Conservation (phyloP, 257 asterid genomes). For the Fraxinus pennsylvanica region DNA sequence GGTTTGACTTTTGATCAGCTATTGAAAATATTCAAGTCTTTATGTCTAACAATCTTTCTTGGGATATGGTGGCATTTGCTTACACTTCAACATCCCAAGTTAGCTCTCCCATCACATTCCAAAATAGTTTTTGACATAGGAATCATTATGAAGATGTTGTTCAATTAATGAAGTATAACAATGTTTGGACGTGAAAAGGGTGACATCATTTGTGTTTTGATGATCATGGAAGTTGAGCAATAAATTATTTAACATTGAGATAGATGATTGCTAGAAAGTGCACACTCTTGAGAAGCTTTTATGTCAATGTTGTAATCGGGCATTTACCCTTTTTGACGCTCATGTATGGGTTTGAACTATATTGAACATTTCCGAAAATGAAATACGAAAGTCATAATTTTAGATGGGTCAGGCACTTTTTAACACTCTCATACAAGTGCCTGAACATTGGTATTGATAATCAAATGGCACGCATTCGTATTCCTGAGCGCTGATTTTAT, state of each 20-base stretch:
- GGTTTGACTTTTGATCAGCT: slow-evolving; percentile 43
- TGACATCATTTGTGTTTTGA: not conserved
- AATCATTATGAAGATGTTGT: not conserved
- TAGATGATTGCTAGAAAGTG: slow-evolving; percentile 1
- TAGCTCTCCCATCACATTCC: not conserved
- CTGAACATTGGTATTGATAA: not conserved
- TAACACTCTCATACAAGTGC: not conserved
- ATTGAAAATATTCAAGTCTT: slow-evolving; percentile 7
- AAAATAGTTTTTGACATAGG: not conserved
- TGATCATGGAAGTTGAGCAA: not conserved
- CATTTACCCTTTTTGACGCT: not conserved
- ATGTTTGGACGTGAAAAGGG: not conserved
- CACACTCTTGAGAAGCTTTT: not conserved
- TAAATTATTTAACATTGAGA: not conserved
- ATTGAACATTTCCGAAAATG: not conserved
- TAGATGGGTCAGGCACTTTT: not conserved
- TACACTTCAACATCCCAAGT: not conserved
- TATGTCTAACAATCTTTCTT: not conserved
- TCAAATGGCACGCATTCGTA: not conserved
- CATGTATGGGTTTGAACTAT: not conserved
- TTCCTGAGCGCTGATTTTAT: not conserved
- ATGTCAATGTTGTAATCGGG: not conserved
- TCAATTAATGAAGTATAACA: not conserved
- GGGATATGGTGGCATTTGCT: not conserved
- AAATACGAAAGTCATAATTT: too few relatives aligned